Evolutionary conservation across 2,329 filamentous ascomycete genomes (phyloP).

Genomic region (Colletotrichum gloeosporioides): DNA sequence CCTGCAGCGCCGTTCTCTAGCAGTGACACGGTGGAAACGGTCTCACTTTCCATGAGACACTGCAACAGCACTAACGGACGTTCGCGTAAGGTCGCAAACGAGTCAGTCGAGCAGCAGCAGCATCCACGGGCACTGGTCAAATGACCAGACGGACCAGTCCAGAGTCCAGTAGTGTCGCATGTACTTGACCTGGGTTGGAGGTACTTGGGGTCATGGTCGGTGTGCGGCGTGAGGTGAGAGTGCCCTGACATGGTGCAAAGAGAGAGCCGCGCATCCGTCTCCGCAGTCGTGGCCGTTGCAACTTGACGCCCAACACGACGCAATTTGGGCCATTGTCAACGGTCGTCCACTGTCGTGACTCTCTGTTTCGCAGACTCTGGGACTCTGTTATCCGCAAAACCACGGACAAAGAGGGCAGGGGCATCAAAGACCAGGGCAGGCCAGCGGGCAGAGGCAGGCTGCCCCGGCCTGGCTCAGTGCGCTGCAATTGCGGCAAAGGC

Average conservation of each 20-base stretch:
- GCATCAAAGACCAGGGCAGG: not conserved
- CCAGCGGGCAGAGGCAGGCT: not conserved
- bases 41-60: not conserved
- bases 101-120: not conserved
- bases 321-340: not conserved
- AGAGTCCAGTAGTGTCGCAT: not conserved
- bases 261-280: not conserved
- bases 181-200: not conserved
- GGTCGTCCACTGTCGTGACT: not conserved
- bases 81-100: not conserved
- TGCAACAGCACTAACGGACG: not conserved
- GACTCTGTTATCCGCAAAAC: not conserved
- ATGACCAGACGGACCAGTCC: not conserved
- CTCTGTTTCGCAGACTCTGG: not conserved
- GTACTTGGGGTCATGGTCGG: not conserved
- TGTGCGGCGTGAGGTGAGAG: not conserved
- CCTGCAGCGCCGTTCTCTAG: not conserved
- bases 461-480: not conserved
- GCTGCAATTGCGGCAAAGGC: slow-evolving; percentile 15
- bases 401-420: not conserved
- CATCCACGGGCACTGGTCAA: not conserved
- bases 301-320: not conserved
- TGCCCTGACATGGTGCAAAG: not conserved
- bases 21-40: not conserved
- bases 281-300: not conserved